phyloP scores from a whole-genome alignment of 495 filamentous ascomycete genomes.

The Podospora pseudoanserina region DNA sequence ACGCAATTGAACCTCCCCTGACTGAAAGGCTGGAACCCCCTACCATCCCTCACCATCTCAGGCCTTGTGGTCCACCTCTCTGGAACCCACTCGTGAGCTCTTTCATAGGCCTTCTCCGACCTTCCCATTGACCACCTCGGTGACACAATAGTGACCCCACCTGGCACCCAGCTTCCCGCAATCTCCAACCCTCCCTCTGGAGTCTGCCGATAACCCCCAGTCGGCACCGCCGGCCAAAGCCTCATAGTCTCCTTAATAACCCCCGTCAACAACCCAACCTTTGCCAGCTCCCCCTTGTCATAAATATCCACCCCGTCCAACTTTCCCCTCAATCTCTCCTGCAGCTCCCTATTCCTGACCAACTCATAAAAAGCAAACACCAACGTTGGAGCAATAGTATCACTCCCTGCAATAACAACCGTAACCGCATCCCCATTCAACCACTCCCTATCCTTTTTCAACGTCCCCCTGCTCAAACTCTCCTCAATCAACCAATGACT shows the following conservation, averaged over 20 bases:
- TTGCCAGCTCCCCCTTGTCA: constrained; percentile 21
- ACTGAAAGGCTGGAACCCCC: constrained; percentile 36
- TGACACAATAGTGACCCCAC: constrained; percentile 31
- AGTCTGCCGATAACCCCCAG: constrained; percentile 39
- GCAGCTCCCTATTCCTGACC: constrained; percentile 38
- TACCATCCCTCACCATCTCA: constrained; percentile 34
- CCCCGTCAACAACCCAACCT: constrained; percentile 39
- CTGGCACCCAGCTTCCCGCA: constrained; percentile 38
- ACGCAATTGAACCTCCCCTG: constrained; percentile 25
- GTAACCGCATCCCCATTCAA: constrained; percentile 38
- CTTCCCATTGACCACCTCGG: constrained; percentile 28
- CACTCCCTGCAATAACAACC: constrained; percentile 49
- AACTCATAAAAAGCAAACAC: constrained; percentile 50
- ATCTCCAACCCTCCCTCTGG: constrained; percentile 45
- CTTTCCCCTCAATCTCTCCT: constrained; percentile 37
- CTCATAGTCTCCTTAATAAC: constrained; percentile 54
- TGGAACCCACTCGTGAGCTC: constrained; percentile 40
- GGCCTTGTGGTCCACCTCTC: constrained; percentile 43
- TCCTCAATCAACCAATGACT: constrained; percentile 38
- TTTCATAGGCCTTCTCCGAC: constrained; percentile 27
- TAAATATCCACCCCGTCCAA: constrained; percentile 31
- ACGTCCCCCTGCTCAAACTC: constrained; percentile 32
- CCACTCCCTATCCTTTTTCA: constrained; percentile 32
- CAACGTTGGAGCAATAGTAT: constrained; percentile 49
- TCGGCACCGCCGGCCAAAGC: constrained; percentile 50